Evolutionary conservation across 1,284 basidiomycete genomes (phyloP).

Genomic region (Cronartium quercuum): DNA sequence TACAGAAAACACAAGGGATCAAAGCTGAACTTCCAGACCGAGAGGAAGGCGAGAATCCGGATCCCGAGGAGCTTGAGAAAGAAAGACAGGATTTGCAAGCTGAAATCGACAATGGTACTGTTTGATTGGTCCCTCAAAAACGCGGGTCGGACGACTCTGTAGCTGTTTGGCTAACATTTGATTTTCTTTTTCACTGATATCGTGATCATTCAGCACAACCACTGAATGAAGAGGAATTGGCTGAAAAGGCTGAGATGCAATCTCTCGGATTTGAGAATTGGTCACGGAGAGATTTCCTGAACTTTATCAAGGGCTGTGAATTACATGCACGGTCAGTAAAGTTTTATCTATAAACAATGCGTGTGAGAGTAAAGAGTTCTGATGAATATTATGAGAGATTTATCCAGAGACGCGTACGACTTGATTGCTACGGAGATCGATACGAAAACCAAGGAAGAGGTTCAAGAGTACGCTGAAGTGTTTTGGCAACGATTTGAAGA

Average conservation of each 20-base stretch:
- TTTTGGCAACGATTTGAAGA: slow-evolving; percentile 88
- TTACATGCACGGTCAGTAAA: slow-evolving; percentile 63
- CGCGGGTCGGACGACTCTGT: slow-evolving; percentile 41
- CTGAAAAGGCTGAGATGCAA: slow-evolving; percentile 71
- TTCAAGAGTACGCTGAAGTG: slow-evolving; percentile 71
- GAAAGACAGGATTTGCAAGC: slow-evolving; percentile 65
- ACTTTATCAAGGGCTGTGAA: slow-evolving; percentile 78
- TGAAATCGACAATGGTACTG: slow-evolving; percentile 56
- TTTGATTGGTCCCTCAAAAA: background rate
- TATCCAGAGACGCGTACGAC: slow-evolving; percentile 61
- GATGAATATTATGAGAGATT: too few species aligned
- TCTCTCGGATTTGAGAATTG: slow-evolving; percentile 77
- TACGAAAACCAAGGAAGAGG: slow-evolving; percentile 74
- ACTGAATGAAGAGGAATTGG: slow-evolving; percentile 74
- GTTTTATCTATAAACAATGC: too few species aligned
- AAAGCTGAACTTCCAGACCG: slow-evolving; percentile 57
- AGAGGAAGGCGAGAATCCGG: slow-evolving; percentile 61
- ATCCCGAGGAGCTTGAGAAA: slow-evolving; percentile 72
- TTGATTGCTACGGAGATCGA: slow-evolving; percentile 77
- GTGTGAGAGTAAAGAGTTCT: background rate
- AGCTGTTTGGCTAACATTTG: background rate
- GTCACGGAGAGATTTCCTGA: slow-evolving; percentile 88
- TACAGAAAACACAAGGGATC: slow-evolving; percentile 35
- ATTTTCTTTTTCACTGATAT: background rate
- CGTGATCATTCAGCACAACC: slow-evolving; percentile 62